phyloP scores from a whole-genome alignment of 306 rosid species.

The Inga leiocalycina region DNA sequence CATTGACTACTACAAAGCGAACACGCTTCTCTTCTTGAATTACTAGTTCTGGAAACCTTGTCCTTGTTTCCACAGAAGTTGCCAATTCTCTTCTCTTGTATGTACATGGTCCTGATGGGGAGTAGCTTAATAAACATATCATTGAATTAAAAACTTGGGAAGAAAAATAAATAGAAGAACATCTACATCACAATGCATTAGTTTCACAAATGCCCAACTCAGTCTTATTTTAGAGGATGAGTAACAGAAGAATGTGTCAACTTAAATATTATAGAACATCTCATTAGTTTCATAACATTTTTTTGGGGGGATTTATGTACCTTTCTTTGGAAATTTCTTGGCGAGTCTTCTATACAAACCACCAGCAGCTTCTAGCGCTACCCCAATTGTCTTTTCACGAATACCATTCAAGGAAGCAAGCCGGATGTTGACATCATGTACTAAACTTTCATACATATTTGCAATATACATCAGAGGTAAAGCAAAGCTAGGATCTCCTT shows the following conservation, averaged over 20 bases:
- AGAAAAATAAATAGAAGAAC: conserved; percentile 4
- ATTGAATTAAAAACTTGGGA: background rate
- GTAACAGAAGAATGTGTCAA: background rate
- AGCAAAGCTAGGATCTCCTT: conserved; percentile 76
- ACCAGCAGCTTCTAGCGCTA: conserved; percentile 98
- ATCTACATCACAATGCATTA: background rate
- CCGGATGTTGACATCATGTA: conserved; percentile 75
- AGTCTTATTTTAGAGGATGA: background rate
- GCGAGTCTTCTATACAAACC: conserved; percentile 93
- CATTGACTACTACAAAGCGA: conserved; percentile 95
- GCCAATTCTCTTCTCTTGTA: conserved; percentile 96
- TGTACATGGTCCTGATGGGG: conserved; percentile 60
- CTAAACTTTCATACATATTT: conserved; percentile 86
- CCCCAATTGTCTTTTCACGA: conserved; percentile 92
- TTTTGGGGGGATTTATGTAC: conserved; percentile 34
- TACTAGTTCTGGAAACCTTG: conserved; percentile 88
- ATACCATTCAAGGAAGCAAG: conserved; percentile 82
- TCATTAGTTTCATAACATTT: background rate
- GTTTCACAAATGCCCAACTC: background rate
- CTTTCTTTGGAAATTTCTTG: conserved; percentile 93
- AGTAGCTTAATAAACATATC: conserved; percentile 23
- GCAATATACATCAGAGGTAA: conserved; percentile 97
- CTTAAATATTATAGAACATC: background rate
- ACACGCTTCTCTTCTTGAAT: conserved; percentile 96
- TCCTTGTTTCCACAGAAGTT: conserved; percentile 89